Evolutionary conservation across 139 green algal genomes (phyloP).

Genomic region (Haematococcus sp.): DNA sequence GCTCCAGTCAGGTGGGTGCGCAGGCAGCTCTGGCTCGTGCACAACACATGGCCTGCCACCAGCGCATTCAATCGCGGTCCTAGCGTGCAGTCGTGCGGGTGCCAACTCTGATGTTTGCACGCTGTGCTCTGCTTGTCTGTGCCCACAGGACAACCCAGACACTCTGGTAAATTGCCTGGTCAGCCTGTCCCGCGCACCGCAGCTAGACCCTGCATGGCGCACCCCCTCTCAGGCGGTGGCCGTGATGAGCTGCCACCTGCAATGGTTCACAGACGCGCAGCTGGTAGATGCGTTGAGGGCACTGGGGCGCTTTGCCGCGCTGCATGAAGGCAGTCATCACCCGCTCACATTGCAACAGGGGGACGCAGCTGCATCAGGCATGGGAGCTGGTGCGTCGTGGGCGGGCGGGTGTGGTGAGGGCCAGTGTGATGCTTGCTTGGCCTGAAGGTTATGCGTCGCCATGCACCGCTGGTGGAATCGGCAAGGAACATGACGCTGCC

Average conservation of each 20-base stretch:
- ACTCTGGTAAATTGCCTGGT: neutral
- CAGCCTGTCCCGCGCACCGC: neutral
- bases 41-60: no score
- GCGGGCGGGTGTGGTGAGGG: neutral
- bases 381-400: neutral
- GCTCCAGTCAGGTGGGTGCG: no score
- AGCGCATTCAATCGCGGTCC: no score
- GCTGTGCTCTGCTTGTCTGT: no score
- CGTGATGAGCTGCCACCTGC: neutral
- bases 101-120: no score
- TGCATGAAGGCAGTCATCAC: neutral
- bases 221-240: constrained; percentile 1
- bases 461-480: no score
- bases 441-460: no score
- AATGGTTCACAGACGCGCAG: neutral
- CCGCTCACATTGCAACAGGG: neutral
- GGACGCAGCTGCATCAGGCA: no score
- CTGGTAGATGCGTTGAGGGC: neutral
- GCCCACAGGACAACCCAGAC: constrained; percentile 1
- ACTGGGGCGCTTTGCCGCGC: neutral
- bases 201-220: neutral
- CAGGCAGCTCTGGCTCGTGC: no score
- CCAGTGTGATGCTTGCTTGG: neutral
- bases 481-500: no score
- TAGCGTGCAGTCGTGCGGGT: no score